Evolutionary conservation across 352 stramenopile species (phyloP).

Genomic region (Saprolegnia parasitica): DNA sequence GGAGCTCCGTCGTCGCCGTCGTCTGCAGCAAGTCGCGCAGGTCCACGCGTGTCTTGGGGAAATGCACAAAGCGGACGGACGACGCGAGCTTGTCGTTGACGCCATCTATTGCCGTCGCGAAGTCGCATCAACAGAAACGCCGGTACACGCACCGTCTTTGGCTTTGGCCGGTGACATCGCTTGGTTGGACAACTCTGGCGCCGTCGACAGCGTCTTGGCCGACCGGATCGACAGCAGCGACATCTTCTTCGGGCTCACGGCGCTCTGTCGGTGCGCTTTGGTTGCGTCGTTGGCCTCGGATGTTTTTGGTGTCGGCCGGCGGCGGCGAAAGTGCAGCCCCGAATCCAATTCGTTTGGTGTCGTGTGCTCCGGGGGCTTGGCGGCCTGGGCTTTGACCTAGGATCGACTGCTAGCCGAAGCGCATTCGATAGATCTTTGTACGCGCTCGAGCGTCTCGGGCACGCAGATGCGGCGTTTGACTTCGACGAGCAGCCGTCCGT

Average conservation of each 20-base stretch:
- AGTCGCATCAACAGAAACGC: neutral
- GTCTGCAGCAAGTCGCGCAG: constrained; percentile 12
- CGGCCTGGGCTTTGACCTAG: constrained; percentile 39
- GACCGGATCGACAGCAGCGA: neutral
- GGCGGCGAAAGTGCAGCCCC: constrained; percentile 7
- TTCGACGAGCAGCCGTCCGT: constrained; percentile 56
- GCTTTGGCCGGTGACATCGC: neutral
- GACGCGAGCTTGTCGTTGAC: neutral
- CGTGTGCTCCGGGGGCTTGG: constrained; percentile 19
- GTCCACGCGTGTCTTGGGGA: neutral
- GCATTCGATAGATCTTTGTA: constrained; percentile 28
- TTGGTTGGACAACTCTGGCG: neutral
- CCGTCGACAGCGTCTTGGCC: constrained; percentile 27
- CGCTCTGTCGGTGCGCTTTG: constrained; percentile 30
- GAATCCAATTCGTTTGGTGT: neutral
- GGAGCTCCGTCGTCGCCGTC: neutral
- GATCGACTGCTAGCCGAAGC: constrained; percentile 6
- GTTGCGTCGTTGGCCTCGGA: constrained; percentile 33
- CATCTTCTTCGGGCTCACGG: constrained; percentile 30
- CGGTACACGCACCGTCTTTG: constrained; percentile 8
- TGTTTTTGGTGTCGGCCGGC: constrained; percentile 27
- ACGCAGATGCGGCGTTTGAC: constrained; percentile 55
- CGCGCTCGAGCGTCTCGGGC: constrained; percentile 40
- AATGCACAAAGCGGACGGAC: neutral
- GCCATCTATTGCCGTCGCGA: constrained; percentile 36